Percentiles rank a stretch among this genome's conserved stretches.
Conservation (phyloP, 176 grass and related monocot genomes). For the Musa troglodytarum region DNA sequence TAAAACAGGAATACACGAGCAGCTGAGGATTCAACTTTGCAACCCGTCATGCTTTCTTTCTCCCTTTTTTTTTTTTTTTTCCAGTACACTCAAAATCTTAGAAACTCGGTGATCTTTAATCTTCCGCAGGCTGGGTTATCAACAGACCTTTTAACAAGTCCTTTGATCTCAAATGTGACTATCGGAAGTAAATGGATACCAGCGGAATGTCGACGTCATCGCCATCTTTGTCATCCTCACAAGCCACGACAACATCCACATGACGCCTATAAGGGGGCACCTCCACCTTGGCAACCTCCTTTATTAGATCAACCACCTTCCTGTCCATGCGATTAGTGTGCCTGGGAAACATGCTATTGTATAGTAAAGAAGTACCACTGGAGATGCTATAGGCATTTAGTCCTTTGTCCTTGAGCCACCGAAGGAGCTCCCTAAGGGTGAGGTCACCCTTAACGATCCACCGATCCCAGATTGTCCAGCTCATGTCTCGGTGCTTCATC, state of each 20-base stretch:
- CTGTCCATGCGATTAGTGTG: conserved; percentile 43
- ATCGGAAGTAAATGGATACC: conserved; percentile 60
- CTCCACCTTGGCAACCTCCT: conserved; percentile 49
- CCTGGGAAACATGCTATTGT: conserved; percentile 81
- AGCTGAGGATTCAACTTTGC: too few species aligned
- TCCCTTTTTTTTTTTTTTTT: too few species aligned
- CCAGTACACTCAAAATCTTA: too few species aligned
- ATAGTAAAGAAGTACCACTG: conserved; percentile 62
- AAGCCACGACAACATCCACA: conserved; percentile 31
- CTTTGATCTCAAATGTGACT: neutral
- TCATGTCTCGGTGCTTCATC: conserved; percentile 45
- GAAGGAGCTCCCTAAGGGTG: conserved; percentile 67
- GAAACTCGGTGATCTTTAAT: too few species aligned
- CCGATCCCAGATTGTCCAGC: conserved; percentile 82
- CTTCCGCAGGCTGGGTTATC: too few species aligned
- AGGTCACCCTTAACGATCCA: conserved; percentile 65
- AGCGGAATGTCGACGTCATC: conserved; percentile 70
- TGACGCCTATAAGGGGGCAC: conserved; percentile 43
- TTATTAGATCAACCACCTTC: conserved; percentile 49
- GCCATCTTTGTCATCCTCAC: conserved; percentile 50
- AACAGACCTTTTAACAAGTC: too few species aligned
- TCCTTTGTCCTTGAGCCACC: conserved; percentile 64
- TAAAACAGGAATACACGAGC: too few species aligned
- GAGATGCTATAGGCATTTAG: conserved; percentile 80
- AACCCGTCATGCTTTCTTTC: too few species aligned